These are phyloP conservation scores for Fusarium denticulatum DNA, from an alignment of 2,329 filamentous ascomycete species.

Conservation along the genomic window DNA sequence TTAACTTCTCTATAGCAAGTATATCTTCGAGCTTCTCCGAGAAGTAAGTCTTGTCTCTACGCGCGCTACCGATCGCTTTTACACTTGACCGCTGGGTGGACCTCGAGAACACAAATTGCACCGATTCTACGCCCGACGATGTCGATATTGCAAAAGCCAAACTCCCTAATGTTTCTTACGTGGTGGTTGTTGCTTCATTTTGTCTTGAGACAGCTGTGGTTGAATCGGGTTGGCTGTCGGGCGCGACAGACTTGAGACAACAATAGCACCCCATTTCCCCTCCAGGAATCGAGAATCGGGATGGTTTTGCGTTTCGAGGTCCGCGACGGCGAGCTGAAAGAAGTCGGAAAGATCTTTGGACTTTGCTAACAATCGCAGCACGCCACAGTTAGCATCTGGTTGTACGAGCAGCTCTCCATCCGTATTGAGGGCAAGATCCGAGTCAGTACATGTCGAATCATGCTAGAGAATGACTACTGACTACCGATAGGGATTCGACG, in stretches of 20 bases:
- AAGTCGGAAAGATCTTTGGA: not conserved
- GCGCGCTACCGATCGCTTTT: not conserved
- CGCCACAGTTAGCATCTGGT: slow-evolving; percentile 90
- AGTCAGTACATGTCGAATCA: slow-evolving; percentile 61
- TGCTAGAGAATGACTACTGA: not conserved
- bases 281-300: not conserved
- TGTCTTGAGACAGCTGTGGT: not conserved
- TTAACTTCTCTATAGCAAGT: slow-evolving; percentile 52
- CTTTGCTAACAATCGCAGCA: slow-evolving; percentile 60
- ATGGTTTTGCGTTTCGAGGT: not conserved
- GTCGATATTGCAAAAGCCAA: not conserved
- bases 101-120: slow-evolving; percentile 22
- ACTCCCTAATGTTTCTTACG: not conserved
- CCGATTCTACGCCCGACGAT: not conserved
- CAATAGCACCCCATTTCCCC: not conserved
- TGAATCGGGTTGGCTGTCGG: not conserved
- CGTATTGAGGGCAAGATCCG: slow-evolving; percentile 97
- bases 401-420: slow-evolving; percentile 94
- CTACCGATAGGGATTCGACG: slow-evolving; percentile 84
- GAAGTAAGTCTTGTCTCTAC: slow-evolving; percentile 49
- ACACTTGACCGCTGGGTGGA: slow-evolving; percentile 24
- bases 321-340: not conserved
- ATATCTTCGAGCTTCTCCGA: slow-evolving; percentile 80
- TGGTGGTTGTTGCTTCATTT: not conserved
- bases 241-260: not conserved